These are phyloP conservation scores for Pulicaria dysenterica DNA, from an alignment of 129 eudicot species.

Conservation along the genomic window DNA sequence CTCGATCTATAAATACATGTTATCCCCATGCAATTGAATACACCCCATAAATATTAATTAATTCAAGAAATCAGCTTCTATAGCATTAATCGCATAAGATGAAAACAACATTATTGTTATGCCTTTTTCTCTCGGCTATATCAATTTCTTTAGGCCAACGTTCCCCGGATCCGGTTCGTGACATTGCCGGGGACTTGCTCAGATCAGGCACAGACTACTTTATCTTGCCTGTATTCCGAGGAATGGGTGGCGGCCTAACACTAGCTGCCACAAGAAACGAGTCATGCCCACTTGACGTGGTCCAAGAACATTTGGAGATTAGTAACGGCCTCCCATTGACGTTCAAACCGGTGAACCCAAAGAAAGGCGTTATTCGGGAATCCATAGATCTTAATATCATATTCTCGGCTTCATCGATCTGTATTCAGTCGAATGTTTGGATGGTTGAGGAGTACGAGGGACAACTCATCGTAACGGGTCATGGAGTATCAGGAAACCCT, in stretches of 20 bases:
- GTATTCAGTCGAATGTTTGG: conserved; percentile 55
- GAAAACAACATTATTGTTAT: conserved; percentile 30
- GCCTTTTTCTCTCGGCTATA: conserved; percentile 30
- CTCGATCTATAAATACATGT: conserved; percentile 19
- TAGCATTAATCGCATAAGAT: conserved; percentile 10
- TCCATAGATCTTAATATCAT: conserved; percentile 54
- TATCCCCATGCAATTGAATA: conserved; percentile 8
- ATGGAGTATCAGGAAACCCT: conserved; percentile 55
- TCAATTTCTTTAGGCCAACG: conserved; percentile 30
- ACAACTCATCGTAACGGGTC: conserved; percentile 31
- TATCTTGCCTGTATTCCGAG: conserved; percentile 60
- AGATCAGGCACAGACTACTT: conserved; percentile 43
- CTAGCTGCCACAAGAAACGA: conserved; percentile 36
- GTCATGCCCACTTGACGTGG: conserved; percentile 52
- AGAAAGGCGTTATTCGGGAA: conserved; percentile 49
- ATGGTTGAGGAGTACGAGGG: conserved; percentile 38
- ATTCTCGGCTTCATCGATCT: conserved; percentile 40
- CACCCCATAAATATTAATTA: conserved; percentile 1
- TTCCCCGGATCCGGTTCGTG: conserved; percentile 49
- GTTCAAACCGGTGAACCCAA: conserved; percentile 46
- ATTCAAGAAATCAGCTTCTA: background rate
- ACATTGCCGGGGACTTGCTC: conserved; percentile 47
- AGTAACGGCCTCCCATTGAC: conserved; percentile 42
- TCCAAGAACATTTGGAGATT: conserved; percentile 42
- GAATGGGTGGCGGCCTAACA: conserved; percentile 62